phyloP scores from a whole-genome alignment of 139 green algal genomes.

The Edaphochlamys debaryana region DNA sequence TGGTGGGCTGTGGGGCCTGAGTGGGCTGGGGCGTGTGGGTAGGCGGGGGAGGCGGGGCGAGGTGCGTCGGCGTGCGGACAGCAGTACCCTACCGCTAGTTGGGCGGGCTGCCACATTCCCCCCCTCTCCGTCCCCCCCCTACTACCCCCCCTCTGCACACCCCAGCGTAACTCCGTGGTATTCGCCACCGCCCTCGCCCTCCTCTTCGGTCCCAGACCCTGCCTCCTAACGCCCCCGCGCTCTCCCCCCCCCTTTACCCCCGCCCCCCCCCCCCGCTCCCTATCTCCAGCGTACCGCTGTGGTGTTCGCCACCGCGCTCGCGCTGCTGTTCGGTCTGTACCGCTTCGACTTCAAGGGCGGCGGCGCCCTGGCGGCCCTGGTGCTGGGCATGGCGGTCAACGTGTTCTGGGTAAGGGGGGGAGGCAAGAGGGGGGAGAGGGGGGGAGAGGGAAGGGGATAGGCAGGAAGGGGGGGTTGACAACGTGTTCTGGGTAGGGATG shows the following conservation, averaged over 20 bases:
- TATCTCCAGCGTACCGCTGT: neutral
- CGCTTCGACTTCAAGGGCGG: conserved; percentile 72
- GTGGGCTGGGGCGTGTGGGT: no score
- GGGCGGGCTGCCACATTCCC: neutral
- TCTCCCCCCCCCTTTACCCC: no score
- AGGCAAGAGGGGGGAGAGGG: no score
- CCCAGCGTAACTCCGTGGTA: conserved; percentile 8
- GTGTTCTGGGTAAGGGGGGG: conserved; percentile 18
- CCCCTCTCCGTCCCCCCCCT: neutral
- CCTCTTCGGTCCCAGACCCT: no score
- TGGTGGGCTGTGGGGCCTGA: no score
- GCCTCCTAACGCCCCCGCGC: no score
- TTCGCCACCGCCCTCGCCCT: conserved; percentile 20
- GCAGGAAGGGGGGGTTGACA: neutral
- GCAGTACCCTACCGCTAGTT: no score
- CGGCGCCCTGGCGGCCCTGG: conserved; percentile 77
- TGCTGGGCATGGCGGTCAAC: conserved; percentile 45
- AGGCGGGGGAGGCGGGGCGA: neutral
- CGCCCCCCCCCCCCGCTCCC: no score
- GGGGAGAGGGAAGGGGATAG: neutral
- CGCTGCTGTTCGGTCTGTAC: conserved; percentile 82
- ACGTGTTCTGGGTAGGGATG: neutral
- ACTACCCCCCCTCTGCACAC: neutral
- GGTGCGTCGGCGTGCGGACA: no score
- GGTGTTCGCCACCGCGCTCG: conserved; percentile 19